Evolutionary conservation across 2,329 filamentous ascomycete species (phyloP).

Genomic region (Fonsecaea nubica): DNA sequence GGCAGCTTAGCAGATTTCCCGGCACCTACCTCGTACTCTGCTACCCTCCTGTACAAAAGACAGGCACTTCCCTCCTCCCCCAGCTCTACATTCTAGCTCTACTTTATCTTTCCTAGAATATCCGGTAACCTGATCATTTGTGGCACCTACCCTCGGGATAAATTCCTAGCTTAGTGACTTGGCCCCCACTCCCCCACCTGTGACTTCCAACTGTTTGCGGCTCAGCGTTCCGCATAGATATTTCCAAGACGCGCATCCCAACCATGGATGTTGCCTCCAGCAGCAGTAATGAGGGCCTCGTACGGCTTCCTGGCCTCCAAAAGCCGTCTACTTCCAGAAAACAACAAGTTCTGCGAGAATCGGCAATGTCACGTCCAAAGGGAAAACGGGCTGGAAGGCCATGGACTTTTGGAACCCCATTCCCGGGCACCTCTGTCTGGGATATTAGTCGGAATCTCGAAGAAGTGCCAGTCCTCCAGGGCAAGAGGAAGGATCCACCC

Average conservation of each 20-base stretch:
- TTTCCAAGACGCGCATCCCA: too few species aligned
- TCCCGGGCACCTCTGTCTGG: neutral
- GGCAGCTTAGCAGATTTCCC: slow-evolving; percentile 3
- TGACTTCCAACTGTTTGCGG: too few species aligned
- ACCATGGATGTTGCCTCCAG: slow-evolving; percentile 8
- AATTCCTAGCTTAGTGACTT: too few species aligned
- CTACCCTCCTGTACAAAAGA: neutral
- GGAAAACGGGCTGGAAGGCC: neutral
- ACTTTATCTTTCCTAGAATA: too few species aligned
- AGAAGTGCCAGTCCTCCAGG: neutral
- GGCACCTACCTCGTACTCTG: neutral
- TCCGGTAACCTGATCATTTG: too few species aligned
- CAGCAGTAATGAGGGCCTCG: neutral
- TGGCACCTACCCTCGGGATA: too few species aligned
- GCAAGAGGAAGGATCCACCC: slow-evolving; percentile 7
- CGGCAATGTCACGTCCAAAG: neutral
- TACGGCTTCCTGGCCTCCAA: neutral
- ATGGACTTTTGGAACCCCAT: neutral
- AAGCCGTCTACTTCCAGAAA: neutral
- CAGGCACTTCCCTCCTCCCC: neutral
- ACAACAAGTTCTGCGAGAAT: neutral
- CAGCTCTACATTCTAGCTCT: too few species aligned
- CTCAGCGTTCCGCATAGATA: too few species aligned
- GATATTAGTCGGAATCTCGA: neutral
- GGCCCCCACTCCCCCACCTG: too few species aligned